These are phyloP conservation scores for Dalbergia cultrata DNA, from an alignment of 306 rosid genomes.

Conservation along the genomic window DNA sequence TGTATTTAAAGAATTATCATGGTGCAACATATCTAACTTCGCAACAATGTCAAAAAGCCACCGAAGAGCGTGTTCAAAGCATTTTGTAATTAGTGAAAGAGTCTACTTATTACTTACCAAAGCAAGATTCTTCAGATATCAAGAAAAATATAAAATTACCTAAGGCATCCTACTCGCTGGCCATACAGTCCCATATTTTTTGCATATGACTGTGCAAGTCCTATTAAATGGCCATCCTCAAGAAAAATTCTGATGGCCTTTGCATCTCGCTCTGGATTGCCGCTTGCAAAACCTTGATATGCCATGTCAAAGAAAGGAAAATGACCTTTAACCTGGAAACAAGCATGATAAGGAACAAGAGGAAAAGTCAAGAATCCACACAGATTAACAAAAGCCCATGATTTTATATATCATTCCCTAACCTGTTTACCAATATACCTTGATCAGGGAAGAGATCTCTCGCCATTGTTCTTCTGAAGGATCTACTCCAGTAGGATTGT, in stretches of 20 bases:
- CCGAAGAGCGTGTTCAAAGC: background rate
- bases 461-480: conserved; percentile 95
- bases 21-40: conserved; percentile 14
- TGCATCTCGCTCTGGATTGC: conserved; percentile 87
- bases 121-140: background rate
- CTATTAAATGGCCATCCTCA: conserved; percentile 87
- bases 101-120: conserved; percentile 1
- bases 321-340: conserved; percentile 85
- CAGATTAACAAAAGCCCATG: background rate
- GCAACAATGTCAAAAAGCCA: conserved; percentile 27
- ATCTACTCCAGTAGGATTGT: conserved; percentile 98
- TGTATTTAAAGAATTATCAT: background rate
- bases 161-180: conserved; percentile 95
- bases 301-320: conserved; percentile 98
- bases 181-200: conserved; percentile 99
- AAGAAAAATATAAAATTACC: conserved; percentile 61
- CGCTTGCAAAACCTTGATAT: conserved; percentile 99
- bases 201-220: conserved; percentile 94
- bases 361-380: conserved; percentile 11
- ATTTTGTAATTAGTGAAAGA: conserved; percentile 22
- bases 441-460: conserved; percentile 83
- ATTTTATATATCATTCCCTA: conserved; percentile 36
- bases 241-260: conserved; percentile 89
- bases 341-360: conserved; percentile 33
- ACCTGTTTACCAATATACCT: conserved; percentile 68